Evolutionary conservation across 2,329 filamentous ascomycete genomes (phyloP).

Genomic region (Drechslerella dactyloides): DNA sequence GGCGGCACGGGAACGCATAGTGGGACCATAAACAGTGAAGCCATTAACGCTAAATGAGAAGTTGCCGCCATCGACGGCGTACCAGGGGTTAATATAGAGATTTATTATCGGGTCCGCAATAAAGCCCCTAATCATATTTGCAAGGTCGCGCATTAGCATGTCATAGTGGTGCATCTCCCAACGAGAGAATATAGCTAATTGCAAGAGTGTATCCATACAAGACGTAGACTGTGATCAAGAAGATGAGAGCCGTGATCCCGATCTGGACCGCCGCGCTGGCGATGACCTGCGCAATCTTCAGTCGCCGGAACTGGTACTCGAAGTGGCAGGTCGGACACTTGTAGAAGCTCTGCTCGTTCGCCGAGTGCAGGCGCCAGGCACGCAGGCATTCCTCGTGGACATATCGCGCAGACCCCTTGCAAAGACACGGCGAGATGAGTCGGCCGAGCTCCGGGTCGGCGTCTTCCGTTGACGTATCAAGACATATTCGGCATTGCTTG

Average conservation of each 20-base stretch:
- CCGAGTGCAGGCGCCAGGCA: constrained; percentile 78
- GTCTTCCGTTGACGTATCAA: constrained; percentile 65
- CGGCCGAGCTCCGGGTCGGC: constrained; percentile 74
- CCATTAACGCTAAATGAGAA: constrained; percentile 42
- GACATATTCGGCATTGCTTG: constrained; percentile 85
- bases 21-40: constrained; percentile 31
- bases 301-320: constrained; percentile 76
- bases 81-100: constrained; percentile 76
- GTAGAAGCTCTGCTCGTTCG: constrained; percentile 76
- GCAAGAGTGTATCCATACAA: constrained; percentile 20
- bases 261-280: constrained; percentile 72
- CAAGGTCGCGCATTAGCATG: constrained; percentile 57
- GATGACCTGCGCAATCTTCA: constrained; percentile 63
- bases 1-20: constrained; percentile 8
- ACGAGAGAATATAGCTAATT: neutral
- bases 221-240: constrained; percentile 70
- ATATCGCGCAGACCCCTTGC: constrained; percentile 90
- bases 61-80: constrained; percentile 43
- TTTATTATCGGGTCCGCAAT: constrained; percentile 91
- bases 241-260: constrained; percentile 72
- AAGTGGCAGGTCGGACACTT: constrained; percentile 88
- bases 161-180: neutral
- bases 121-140: constrained; percentile 74
- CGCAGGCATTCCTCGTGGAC: constrained; percentile 91
- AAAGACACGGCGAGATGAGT: constrained; percentile 86